Evolutionary conservation across 441 rosid species (phyloP), one percentile per base, ranked within the genome.

Genomic region (Gossypium gossypioides): DNA sequence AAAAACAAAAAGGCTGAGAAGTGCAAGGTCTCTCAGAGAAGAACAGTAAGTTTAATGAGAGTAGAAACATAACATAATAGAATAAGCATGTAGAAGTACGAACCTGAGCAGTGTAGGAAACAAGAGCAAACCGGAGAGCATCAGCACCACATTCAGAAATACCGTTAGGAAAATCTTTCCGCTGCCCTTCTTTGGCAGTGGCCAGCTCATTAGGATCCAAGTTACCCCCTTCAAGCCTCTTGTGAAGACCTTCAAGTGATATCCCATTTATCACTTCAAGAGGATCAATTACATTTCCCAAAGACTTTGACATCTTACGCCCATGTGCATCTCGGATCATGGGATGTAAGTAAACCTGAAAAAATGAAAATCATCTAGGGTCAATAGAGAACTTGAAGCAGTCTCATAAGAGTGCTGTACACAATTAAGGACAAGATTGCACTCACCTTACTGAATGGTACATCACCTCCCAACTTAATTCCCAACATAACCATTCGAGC

Each of bases 261-360:
- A 88, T 81, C 63, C 99, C 99, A 78, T 86, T 85, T 73, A 92
- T 89, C 55, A 95, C 97, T 83, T 95, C 98, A 71, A 95, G 89
- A 46, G 97, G 99, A 75, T 95, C 99, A 29, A 95, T 82, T 40
- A 92, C 99, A 85, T 92, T 95, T 70, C 99, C 99, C 73, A 92
- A 78, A 55, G 98, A 92, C 78, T 95, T 95, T 1, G 98, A 92
- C 99, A 95, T 92, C 80, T 92, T 95, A 40, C 97, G 92, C 16
- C 99, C 99, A 68, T 92, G 99, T 34, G 99, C 99, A 86, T 92
- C 99, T 10, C 99, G 97, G 75, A 95, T 80, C 98, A 95, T 95
- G 52, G 97, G 97, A 81, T 92, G 99, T 76, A 95, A 81, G 77
- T 92, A 95, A 68, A 94, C 94, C 97, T 94, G 76, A 34, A 83